Evolutionary conservation across 2,329 filamentous ascomycete genomes (phyloP).

Genomic region (Xylaria polymorpha): DNA sequence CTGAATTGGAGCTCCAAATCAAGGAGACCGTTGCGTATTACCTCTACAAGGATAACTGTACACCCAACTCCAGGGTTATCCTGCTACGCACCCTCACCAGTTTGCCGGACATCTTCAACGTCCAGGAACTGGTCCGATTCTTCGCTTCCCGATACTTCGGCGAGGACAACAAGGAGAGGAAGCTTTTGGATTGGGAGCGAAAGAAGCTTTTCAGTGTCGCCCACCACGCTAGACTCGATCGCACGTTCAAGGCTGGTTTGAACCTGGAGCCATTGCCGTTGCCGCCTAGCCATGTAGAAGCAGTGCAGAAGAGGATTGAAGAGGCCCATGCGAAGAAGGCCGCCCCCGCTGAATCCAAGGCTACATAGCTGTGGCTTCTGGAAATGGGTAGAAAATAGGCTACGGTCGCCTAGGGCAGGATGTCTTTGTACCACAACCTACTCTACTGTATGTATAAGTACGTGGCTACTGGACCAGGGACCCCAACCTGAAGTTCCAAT

Average conservation of each 20-base stretch:
- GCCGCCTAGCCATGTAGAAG: neutral
- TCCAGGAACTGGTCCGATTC: slow-evolving; percentile 1
- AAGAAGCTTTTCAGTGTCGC: neutral
- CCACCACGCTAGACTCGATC: slow-evolving; percentile 2
- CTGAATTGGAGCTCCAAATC: slow-evolving; percentile 7
- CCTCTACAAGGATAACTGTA: neutral
- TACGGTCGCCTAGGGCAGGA: too few relatives aligned
- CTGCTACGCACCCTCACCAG: neutral
- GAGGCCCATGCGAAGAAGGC: neutral
- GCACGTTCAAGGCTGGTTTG: slow-evolving; percentile 15
- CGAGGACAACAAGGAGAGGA: neutral
- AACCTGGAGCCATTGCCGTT: neutral
- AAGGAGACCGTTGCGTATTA: slow-evolving; percentile 8
- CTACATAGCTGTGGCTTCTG: neutral
- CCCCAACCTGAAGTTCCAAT: too few relatives aligned
- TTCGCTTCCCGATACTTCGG: slow-evolving; percentile 15
- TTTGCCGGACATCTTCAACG: slow-evolving; percentile 7
- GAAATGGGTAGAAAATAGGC: too few relatives aligned
- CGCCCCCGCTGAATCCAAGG: neutral
- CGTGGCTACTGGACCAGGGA: too few relatives aligned
- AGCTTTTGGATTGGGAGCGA: neutral
- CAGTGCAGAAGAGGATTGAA: neutral
- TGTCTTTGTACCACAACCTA: too few relatives aligned
- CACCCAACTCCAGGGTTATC: neutral
- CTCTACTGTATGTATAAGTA: too few relatives aligned